phyloP scores from a whole-genome alignment of 305 asterid genomes.

The Solanum hybrid region DNA sequence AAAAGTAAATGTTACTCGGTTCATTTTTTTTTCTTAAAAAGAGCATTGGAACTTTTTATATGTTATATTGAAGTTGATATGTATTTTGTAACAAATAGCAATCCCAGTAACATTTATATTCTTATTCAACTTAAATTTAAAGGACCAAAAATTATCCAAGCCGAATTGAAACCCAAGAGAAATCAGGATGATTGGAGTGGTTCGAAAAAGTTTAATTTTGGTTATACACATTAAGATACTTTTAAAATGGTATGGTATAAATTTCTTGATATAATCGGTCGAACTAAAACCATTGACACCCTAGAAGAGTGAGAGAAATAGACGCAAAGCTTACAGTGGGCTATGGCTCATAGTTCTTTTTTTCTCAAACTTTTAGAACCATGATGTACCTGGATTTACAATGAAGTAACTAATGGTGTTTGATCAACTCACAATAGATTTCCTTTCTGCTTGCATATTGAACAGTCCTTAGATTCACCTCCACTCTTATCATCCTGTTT shows the following conservation, averaged over 20 bases:
- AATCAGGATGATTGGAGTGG: background rate
- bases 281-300: background rate
- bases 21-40: background rate
- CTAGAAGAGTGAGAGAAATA: too few relatives aligned
- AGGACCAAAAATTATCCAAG: background rate
- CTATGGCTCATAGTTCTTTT: background rate
- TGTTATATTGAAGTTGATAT: background rate
- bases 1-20: background rate
- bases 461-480: conserved; percentile 7
- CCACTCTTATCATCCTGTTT: background rate
- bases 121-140: background rate
- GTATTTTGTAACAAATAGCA: background rate
- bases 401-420: too few relatives aligned
- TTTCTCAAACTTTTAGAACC: background rate
- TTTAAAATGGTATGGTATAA: background rate
- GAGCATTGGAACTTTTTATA: background rate
- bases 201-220: background rate
- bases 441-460: conserved; percentile 14
- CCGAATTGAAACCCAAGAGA: background rate
- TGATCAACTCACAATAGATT: background rate
- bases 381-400: background rate
- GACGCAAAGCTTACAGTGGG: too few relatives aligned
- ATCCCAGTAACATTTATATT: background rate
- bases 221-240: background rate
- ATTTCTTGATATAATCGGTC: background rate